Evolutionary conservation across 1,284 basidiomycete species (phyloP).

Genomic region (Pascua guehoae): DNA sequence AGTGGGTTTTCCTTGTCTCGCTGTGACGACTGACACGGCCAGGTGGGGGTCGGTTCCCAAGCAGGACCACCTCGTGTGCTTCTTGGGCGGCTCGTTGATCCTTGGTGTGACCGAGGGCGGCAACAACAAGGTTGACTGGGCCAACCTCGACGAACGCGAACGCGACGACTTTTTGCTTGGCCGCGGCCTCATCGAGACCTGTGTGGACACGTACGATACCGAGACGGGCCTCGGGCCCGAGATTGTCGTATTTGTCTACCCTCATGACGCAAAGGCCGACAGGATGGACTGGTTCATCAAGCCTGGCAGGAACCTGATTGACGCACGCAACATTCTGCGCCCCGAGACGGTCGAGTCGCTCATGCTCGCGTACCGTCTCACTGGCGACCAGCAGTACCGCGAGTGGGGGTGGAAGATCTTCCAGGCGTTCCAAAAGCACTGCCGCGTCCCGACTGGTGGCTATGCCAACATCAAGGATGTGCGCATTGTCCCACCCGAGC

Average conservation of each 20-base stretch:
- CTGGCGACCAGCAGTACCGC: conserved; percentile 77
- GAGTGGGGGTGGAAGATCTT: conserved; percentile 87
- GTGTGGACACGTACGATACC: conserved; percentile 81
- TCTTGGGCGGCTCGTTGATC: conserved; percentile 86
- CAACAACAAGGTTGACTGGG: conserved; percentile 47
- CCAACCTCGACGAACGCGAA: conserved; percentile 54
- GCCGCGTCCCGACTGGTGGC: conserved; percentile 66
- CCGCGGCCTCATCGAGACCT: conserved; percentile 76
- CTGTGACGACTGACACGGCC: conserved; percentile 45
- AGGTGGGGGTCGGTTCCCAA: conserved; percentile 72
- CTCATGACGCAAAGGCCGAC: conserved; percentile 47
- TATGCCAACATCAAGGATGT: conserved; percentile 84
- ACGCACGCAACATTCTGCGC: conserved; percentile 87
- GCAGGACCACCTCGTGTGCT: conserved; percentile 95
- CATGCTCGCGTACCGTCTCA: conserved; percentile 78
- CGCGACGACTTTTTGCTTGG: conserved; percentile 78
- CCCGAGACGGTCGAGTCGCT: conserved; percentile 94
- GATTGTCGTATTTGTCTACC: conserved; percentile 70
- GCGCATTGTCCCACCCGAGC: conserved; percentile 60
- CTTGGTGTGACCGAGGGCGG: conserved; percentile 76
- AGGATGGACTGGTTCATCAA: conserved; percentile 85
- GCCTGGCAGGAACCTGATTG: conserved; percentile 55
- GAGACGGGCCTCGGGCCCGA: conserved; percentile 80
- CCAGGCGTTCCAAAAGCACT: conserved; percentile 80
- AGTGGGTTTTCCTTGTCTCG: conserved; percentile 27